Base-by-base conservation (phyloP, 176 grass and related monocot genomes). In the Aegilops sharonensis region DNA sequence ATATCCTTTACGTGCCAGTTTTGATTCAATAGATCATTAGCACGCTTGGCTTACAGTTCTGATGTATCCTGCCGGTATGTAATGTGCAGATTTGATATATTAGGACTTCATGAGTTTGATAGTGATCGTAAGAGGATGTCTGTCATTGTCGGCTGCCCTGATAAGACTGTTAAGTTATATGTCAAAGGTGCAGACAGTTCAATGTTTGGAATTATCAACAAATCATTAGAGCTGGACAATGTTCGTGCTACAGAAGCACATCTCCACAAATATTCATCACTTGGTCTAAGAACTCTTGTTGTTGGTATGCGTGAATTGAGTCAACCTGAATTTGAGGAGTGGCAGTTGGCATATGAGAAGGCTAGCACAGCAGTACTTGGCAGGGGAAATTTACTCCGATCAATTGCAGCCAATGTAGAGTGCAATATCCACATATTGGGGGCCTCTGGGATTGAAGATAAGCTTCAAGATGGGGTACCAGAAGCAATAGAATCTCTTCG, bases 81-180 rank as follows among this genome's bases (percentile, higher is more conserved):
- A 34, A 59, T 86, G 11, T 48, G 37, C 88, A 98, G 95, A 84
- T 98, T 89, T 84, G 85, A 92, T 82, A 79, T 98, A 75, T 87
- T 98, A 87, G 95, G 93, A 65, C 87, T 95, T 72, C 95, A 98
- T 87, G 95, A 95, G 61, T 98, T 98, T 85, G 95, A 98, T 75
- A 95, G 95, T 89, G 95, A 95, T 68, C 92, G 95, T 68, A 98
- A 98, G 85, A 90, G 93, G 69, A 98, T 98, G 95, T 95, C 95
- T 59, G 93, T 93, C 72, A 93, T 98, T 77, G 85, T 98, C 30
- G 72, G 87, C 67, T 95, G 89, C 59, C 93, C 91, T 9, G 83
- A 98, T 89, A 92, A 89, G 81, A 87, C 83, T 59, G 73, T 92
- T 23, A 95, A 92, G 81, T 50, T 98, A 68, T 98, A 90, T 78